These are phyloP conservation scores for Didymella sp. DNA, from an alignment of 2,329 filamentous ascomycete species.

Conservation along the genomic window DNA sequence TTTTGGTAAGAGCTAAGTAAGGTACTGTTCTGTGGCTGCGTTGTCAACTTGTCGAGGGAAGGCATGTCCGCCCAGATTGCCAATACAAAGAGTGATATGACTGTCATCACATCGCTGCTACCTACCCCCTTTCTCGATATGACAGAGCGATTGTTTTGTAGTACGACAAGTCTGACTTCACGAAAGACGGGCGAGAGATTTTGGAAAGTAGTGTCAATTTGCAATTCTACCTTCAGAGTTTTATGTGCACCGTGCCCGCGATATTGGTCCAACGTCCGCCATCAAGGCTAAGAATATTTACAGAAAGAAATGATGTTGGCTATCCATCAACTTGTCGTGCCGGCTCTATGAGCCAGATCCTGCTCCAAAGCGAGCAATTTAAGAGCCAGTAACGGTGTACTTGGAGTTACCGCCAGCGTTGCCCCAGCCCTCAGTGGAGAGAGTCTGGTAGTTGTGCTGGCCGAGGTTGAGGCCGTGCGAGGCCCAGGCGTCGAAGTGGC, in stretches of 20 bases:
- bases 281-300: neutral
- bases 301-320: neutral
- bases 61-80: too few relatives aligned
- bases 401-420: slow-evolving; percentile 38
- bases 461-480: slow-evolving; percentile 38
- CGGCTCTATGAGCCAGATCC: neutral
- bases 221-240: neutral
- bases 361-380: neutral
- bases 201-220: neutral
- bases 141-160: too few relatives aligned
- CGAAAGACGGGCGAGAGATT: neutral
- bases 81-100: too few relatives aligned
- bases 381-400: slow-evolving; percentile 35
- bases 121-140: too few relatives aligned
- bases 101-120: too few relatives aligned
- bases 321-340: neutral
- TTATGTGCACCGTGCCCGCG: neutral
- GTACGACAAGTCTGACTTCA: neutral
- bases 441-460: slow-evolving; percentile 40
- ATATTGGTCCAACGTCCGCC: neutral
- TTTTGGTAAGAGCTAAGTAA: too few relatives aligned
- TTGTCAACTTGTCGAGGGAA: too few relatives aligned
- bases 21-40: too few relatives aligned
- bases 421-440: slow-evolving; percentile 40
- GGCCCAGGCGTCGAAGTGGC: slow-evolving; percentile 43